Percentiles rank a stretch among this genome's conserved stretches.
Evolutionary conservation across 306 rosid species (phyloP).

Genomic region (Astragalus glycyphyllos): DNA sequence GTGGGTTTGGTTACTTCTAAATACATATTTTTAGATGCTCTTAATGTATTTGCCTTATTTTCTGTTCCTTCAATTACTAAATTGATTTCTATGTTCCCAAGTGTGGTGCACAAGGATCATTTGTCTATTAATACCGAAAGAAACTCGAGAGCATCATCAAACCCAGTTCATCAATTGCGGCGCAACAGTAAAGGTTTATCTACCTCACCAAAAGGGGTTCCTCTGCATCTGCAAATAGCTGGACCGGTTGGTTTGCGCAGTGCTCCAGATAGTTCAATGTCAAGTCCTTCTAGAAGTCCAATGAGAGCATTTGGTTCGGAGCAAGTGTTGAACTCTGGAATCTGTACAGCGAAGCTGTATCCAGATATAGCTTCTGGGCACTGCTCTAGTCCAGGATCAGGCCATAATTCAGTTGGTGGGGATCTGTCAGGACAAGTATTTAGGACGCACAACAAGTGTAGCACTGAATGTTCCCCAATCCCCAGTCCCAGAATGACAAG

Average conservation of each 20-base stretch:
- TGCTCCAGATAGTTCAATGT: slow-evolving; percentile 79
- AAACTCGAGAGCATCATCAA: slow-evolving; percentile 56
- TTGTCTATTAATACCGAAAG: slow-evolving; percentile 42
- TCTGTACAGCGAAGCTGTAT: slow-evolving; percentile 61
- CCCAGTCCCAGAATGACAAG: slow-evolving; percentile 85
- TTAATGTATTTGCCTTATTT: slow-evolving; percentile 34
- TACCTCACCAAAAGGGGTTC: slow-evolving; percentile 63
- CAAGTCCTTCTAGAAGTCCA: slow-evolving; percentile 85
- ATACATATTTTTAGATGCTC: slow-evolving; percentile 22
- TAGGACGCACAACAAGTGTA: slow-evolving; percentile 67
- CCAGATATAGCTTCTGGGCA: slow-evolving; percentile 73
- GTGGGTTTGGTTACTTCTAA: slow-evolving; percentile 47
- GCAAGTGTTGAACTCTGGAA: slow-evolving; percentile 60
- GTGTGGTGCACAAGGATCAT: slow-evolving; percentile 64
- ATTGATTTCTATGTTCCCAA: slow-evolving; percentile 41
- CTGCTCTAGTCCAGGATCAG: slow-evolving; percentile 77
- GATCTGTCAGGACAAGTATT: slow-evolving; percentile 64
- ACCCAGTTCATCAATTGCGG: slow-evolving; percentile 52
- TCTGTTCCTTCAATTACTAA: slow-evolving; percentile 47
- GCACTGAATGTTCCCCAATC: slow-evolving; percentile 83
- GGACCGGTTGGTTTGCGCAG: slow-evolving; percentile 69
- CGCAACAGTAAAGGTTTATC: slow-evolving; percentile 50
- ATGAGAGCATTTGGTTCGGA: slow-evolving; percentile 67
- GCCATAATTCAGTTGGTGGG: slow-evolving; percentile 82
- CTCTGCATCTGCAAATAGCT: slow-evolving; percentile 67